A percentile compares a stretch with the other conserved stretches of the same genome.
Conservation (phyloP, 2,329 filamentous ascomycete species). For the Phyllosticta capitalensis region DNA sequence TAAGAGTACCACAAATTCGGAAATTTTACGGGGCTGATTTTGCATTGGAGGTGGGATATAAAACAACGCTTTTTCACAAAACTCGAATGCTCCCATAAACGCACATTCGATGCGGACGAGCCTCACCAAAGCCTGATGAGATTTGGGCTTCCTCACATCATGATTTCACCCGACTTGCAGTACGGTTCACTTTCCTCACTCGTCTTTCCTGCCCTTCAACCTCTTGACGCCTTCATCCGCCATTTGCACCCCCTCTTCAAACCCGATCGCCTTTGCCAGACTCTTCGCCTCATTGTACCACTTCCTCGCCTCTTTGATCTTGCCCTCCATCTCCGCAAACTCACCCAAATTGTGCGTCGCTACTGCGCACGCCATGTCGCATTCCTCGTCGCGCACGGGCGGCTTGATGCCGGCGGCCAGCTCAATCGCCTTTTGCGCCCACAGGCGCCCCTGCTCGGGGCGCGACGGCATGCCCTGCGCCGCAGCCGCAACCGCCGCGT, state of each 20-base stretch:
- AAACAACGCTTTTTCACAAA: too few species aligned
- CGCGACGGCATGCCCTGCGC: constrained; percentile 23
- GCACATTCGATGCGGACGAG: too few species aligned
- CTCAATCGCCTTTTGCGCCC: constrained; percentile 68
- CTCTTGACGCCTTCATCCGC: constrained; percentile 33
- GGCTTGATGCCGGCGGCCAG: constrained; percentile 57
- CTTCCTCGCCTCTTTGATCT: constrained; percentile 53
- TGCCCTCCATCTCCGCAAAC: constrained; percentile 66
- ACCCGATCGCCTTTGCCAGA: constrained; percentile 43
- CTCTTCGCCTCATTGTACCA: constrained; percentile 60
- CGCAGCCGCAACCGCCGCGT: constrained; percentile 16
- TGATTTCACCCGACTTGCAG: too few species aligned
- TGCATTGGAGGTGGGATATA: too few species aligned
- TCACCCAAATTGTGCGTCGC: constrained; percentile 82
- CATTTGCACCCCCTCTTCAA: constrained; percentile 35
- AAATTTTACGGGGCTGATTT: too few species aligned
- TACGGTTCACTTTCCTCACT: too few species aligned
- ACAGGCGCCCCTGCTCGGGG: constrained; percentile 56
- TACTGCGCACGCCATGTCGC: constrained; percentile 72
- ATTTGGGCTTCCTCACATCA: too few species aligned
- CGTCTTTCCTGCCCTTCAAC: constrained; percentile 14
- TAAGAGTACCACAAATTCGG: too few species aligned
- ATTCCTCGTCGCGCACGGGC: constrained; percentile 63
- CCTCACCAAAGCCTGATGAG: too few species aligned
- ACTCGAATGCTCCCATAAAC: too few species aligned